phyloP scores from a whole-genome alignment of 2,329 filamentous ascomycete genomes.

The Leptographium lundbergii region DNA sequence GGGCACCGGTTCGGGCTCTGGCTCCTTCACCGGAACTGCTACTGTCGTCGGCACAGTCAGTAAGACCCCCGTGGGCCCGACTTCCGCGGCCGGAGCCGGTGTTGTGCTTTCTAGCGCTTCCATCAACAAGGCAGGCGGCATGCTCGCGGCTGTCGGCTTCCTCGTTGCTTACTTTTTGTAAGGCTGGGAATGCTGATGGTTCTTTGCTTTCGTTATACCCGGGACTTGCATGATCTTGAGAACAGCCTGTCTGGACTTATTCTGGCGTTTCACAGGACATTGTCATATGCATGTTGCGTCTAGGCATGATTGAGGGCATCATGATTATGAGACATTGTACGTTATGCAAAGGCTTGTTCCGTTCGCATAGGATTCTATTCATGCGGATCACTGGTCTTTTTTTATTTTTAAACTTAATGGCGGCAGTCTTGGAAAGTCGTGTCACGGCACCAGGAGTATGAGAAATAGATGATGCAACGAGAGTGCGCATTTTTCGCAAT shows the following conservation, averaged over 20 bases:
- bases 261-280: background rate
- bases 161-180: constrained; percentile 29
- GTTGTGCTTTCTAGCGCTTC: constrained; percentile 16
- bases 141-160: constrained; percentile 25
- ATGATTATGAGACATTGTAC: background rate
- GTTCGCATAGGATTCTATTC: background rate
- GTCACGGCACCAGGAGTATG: background rate
- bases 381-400: background rate
- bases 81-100: background rate
- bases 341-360: background rate
- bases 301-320: background rate
- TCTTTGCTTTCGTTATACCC: background rate
- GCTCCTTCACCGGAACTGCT: constrained; percentile 8
- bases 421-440: background rate
- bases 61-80: constrained; percentile 8
- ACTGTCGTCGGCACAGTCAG: background rate
- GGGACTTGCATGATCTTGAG: background rate
- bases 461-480: background rate
- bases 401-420: background rate
- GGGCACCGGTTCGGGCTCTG: background rate
- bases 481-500: background rate
- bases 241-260: background rate
- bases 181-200: constrained; percentile 3
- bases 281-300: background rate
- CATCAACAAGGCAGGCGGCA: constrained; percentile 19